Evolutionary conservation across 352 stramenopile genomes (phyloP).

Genomic region (Globisporangium takayamanum): DNA sequence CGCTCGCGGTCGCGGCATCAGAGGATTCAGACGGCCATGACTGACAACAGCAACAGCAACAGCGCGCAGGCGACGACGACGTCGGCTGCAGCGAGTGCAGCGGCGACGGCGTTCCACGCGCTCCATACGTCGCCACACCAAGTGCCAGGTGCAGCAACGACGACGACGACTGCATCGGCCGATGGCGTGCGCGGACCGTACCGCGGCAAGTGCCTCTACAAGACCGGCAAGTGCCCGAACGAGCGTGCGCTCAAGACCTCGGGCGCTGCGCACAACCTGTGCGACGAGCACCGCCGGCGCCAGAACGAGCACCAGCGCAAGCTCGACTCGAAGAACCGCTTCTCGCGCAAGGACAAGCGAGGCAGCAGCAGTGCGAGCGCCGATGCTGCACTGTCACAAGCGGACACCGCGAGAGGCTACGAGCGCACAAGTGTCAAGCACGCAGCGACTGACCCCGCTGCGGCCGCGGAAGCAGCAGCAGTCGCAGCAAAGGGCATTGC

Average conservation of each 20-base stretch:
- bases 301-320: slow-evolving; percentile 87
- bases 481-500: background rate
- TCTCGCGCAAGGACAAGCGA: slow-evolving; percentile 56
- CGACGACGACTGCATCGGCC: background rate
- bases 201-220: slow-evolving; percentile 81
- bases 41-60: slow-evolving; percentile 1
- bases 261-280: slow-evolving; percentile 77
- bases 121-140: background rate
- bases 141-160: background rate
- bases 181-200: slow-evolving; percentile 17
- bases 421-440: background rate
- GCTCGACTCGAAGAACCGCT: slow-evolving; percentile 78
- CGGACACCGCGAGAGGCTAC: background rate
- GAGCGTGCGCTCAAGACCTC: slow-evolving; percentile 84
- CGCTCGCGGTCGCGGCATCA: slow-evolving; percentile 2
- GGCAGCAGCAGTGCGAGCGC: no score
- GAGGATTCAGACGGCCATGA: slow-evolving; percentile 8
- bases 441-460: background rate
- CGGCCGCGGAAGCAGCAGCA: background rate
- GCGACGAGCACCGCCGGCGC: slow-evolving; percentile 71
- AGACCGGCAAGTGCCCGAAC: slow-evolving; percentile 83
- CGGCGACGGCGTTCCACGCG: background rate
- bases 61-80: no score
- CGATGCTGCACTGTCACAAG: no score
- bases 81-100: background rate